phyloP scores from a whole-genome alignment of 345 rosid species.

The Mangifera indica region DNA sequence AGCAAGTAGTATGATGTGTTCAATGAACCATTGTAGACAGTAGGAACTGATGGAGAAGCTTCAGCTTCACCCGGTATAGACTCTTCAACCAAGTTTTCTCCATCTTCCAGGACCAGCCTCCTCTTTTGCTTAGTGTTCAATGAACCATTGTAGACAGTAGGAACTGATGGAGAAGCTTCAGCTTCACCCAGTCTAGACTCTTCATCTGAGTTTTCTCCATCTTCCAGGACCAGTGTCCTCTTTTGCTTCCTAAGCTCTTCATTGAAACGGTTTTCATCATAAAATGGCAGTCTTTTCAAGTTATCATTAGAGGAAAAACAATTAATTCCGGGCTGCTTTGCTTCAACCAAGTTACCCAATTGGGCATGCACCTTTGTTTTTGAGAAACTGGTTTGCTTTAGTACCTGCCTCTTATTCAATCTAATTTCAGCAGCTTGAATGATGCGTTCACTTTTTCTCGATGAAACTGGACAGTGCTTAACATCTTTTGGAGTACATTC shows the following conservation, averaged over 20 bases:
- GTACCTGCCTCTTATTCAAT: slow-evolving; percentile 16
- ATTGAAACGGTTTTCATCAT: slow-evolving; percentile 3
- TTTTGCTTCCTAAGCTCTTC: slow-evolving; percentile 1
- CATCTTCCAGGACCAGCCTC: slow-evolving; percentile 21
- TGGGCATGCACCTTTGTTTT: not conserved
- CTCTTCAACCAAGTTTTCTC: slow-evolving; percentile 12
- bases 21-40: no score
- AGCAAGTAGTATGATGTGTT: no score
- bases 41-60: not conserved
- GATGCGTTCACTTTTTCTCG: slow-evolving; percentile 25
- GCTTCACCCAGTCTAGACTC: not conserved
- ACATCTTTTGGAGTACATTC: slow-evolving; percentile 20
- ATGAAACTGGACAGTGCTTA: slow-evolving; percentile 6
- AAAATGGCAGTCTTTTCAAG: not conserved
- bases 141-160: no score
- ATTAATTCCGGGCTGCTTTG: not conserved
- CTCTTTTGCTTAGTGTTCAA: slow-evolving; percentile 3
- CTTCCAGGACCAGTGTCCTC: slow-evolving; percentile 22
- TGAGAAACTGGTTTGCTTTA: slow-evolving; percentile 10
- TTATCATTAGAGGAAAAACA: not conserved
- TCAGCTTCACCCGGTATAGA: not conserved
- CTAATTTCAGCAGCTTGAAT: slow-evolving; percentile 11
- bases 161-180: slow-evolving; percentile 5
- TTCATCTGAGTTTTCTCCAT: slow-evolving; percentile 13
- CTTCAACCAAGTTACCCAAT: not conserved